Percentiles rank a stretch among this genome's conserved stretches.
Conservation (phyloP, 495 filamentous ascomycete species). For the Penicillium coffeae region DNA sequence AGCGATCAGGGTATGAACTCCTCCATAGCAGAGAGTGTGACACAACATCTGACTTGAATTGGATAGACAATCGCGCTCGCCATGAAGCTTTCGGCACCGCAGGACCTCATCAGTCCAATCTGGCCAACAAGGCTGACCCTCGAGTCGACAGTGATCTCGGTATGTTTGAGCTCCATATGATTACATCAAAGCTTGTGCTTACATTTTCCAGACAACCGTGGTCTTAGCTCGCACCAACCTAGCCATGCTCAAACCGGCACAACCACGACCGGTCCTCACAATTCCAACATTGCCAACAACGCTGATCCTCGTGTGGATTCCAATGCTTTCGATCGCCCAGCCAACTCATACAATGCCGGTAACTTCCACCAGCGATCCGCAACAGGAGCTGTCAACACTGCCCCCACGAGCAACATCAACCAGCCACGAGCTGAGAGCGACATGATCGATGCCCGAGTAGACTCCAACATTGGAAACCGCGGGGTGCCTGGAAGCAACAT, state of each 20-base stretch:
- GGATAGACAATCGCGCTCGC: too few species aligned
- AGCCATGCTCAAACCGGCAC: not conserved
- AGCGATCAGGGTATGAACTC: too few species aligned
- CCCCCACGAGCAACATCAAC: not conserved
- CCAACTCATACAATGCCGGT: not conserved
- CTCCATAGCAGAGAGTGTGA: too few species aligned
- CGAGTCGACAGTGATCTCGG: constrained; percentile 35
- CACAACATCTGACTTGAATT: too few species aligned
- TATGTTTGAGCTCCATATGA: too few species aligned
- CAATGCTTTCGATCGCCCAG: constrained; percentile 11
- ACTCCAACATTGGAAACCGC: not conserved
- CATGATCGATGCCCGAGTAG: not conserved
- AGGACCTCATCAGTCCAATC: constrained; percentile 32
- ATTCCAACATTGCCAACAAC: constrained; percentile 38
- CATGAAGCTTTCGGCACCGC: too few species aligned
- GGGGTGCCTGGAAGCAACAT: too few species aligned
- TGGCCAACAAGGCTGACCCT: constrained; percentile 50
- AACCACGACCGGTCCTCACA: constrained; percentile 26
- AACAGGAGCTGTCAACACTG: not conserved
- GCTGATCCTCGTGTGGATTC: constrained; percentile 49
- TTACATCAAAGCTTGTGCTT: too few species aligned
- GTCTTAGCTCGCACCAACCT: too few species aligned
- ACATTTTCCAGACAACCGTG: too few species aligned
- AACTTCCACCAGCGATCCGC: not conserved
- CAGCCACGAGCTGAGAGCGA: not conserved